Percentiles rank a stretch among this genome's conserved stretches.
Conservation (phyloP, 768 basidiomycete genomes). For the Amanita subjunquillea region DNA sequence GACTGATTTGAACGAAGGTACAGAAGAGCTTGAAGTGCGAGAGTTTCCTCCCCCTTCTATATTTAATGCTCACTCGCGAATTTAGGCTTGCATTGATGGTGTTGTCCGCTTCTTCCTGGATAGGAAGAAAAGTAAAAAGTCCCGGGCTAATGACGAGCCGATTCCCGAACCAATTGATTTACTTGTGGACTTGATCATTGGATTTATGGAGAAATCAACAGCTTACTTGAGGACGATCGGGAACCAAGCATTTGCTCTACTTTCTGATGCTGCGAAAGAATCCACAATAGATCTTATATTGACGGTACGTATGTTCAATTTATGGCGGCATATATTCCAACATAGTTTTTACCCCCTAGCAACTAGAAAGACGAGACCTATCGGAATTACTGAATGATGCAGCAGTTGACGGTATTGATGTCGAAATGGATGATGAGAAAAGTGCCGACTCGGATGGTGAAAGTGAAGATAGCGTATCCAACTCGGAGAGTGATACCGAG, state of each 20-base stretch:
- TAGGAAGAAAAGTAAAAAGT: constrained; percentile 28
- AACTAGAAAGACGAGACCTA: constrained; percentile 70
- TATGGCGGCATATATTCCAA: not conserved
- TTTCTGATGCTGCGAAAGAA: constrained; percentile 55
- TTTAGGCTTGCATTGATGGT: constrained; percentile 54
- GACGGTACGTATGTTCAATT: constrained; percentile 40
- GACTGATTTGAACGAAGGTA: constrained; percentile 38
- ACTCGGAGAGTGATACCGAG: constrained; percentile 20
- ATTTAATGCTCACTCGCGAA: not conserved
- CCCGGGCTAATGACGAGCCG: constrained; percentile 19
- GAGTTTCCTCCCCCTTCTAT: constrained; percentile 31
- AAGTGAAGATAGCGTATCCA: constrained; percentile 17
- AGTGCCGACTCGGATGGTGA: constrained; percentile 14
- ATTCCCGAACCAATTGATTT: constrained; percentile 63
- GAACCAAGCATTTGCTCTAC: constrained; percentile 67
- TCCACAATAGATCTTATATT: constrained; percentile 76
- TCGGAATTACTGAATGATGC: constrained; percentile 40
- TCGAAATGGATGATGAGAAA: constrained; percentile 23
- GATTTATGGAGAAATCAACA: constrained; percentile 76
- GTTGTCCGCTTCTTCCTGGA: constrained; percentile 40
- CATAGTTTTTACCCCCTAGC: constrained; percentile 32
- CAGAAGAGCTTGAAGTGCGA: constrained; percentile 37
- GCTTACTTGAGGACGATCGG: constrained; percentile 73
- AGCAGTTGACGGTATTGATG: constrained; percentile 26
- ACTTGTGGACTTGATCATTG: constrained; percentile 84